phyloP scores from a whole-genome alignment of 345 rosid genomes.

The Ailanthus altissimus region DNA sequence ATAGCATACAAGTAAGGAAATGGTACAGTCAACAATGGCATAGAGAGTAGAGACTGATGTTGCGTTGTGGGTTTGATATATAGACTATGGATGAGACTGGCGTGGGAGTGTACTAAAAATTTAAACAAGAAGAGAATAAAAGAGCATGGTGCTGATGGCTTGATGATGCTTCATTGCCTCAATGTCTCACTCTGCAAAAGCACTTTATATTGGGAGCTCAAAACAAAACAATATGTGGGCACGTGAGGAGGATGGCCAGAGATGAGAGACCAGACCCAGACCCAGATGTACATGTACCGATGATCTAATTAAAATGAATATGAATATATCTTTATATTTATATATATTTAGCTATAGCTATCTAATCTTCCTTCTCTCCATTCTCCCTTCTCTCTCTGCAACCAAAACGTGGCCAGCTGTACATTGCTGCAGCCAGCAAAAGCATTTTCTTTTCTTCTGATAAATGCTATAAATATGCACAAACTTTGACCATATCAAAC shows the following conservation, averaged over 20 bases:
- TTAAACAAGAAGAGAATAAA: not conserved
- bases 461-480: not conserved
- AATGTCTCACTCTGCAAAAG: not conserved
- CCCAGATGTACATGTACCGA: too few relatives aligned
- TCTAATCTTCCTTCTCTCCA: not conserved
- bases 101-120: too few relatives aligned
- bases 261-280: not conserved
- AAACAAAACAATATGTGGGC: slow-evolving; percentile 14
- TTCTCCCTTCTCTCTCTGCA: slow-evolving; percentile 17
- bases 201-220: too few relatives aligned
- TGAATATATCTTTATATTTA: too few relatives aligned
- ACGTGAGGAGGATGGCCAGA: slow-evolving; percentile 28
- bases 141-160: not conserved
- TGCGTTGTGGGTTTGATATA: too few relatives aligned
- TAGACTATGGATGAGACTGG: too few relatives aligned
- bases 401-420: slow-evolving; percentile 51
- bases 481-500: slow-evolving; percentile 5
- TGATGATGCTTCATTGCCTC: not conserved
- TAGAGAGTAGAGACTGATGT: too few relatives aligned
- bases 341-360: too few relatives aligned
- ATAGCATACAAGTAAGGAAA: too few relatives aligned
- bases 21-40: too few relatives aligned
- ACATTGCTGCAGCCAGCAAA: not conserved
- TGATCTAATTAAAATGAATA: too few relatives aligned
- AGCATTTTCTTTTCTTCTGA: not conserved